phyloP scores from a whole-genome alignment of 257 asterid genomes.

The Coffea eugenioides region DNA sequence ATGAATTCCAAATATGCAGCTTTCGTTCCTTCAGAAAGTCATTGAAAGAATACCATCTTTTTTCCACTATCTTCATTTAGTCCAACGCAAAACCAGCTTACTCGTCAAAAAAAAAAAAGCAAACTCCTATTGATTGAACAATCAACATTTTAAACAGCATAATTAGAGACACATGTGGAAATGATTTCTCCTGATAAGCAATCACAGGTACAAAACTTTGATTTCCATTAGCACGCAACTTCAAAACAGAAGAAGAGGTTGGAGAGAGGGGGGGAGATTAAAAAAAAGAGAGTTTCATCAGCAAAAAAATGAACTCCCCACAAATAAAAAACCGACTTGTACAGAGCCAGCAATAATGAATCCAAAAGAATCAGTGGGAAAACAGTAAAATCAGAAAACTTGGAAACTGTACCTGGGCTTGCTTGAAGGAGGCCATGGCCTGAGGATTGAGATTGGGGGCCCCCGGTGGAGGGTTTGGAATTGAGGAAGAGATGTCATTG shows the following conservation, averaged over 20 bases:
- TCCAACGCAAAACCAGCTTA: neutral
- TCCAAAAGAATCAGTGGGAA: neutral
- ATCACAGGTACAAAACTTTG: neutral
- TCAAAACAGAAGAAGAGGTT: neutral
- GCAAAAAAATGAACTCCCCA: neutral
- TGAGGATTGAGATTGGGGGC: constrained; percentile 59
- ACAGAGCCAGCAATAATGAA: neutral
- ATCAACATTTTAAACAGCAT: neutral
- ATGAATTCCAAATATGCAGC: neutral
- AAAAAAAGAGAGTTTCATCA: neutral
- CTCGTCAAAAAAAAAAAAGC: neutral
- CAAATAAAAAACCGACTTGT: neutral
- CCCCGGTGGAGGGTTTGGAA: constrained; percentile 69
- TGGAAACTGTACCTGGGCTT: constrained; percentile 59
- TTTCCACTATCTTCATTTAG: neutral
- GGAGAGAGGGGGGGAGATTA: neutral
- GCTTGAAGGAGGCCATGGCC: constrained; percentile 76
- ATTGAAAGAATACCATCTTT: neutral
- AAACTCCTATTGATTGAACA: neutral
- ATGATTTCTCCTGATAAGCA: neutral
- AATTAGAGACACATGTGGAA: neutral
- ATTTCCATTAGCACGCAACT: neutral
- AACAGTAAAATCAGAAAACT: neutral
- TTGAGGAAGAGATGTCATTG: constrained; percentile 46
- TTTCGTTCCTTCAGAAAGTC: neutral